Evolutionary conservation across 495 filamentous ascomycete species (phyloP).

Genomic region (Talaromyces proteolyticus): DNA sequence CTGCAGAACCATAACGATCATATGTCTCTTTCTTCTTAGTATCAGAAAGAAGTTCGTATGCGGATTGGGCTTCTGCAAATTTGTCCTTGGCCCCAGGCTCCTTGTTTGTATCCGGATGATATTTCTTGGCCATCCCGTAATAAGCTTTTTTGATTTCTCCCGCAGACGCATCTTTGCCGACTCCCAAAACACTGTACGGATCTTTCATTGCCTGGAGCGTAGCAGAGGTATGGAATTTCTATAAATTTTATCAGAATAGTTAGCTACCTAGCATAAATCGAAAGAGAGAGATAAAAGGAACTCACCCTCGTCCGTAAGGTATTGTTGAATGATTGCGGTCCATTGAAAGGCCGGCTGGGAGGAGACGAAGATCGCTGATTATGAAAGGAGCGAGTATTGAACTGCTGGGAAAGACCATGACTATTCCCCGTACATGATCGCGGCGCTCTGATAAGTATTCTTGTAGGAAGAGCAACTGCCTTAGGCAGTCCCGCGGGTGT

Average conservation of each 20-base stretch:
- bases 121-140: slow-evolving; percentile 97
- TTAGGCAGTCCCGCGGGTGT: slow-evolving; percentile 37
- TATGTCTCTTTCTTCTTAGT: slow-evolving; percentile 86
- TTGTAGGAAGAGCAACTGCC: slow-evolving; percentile 38
- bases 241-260: not conserved
- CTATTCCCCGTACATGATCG: not conserved
- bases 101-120: slow-evolving; percentile 96
- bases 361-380: not conserved
- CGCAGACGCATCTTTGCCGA: slow-evolving; percentile 70
- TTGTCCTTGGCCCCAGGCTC: slow-evolving; percentile 86
- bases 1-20: slow-evolving; percentile 83
- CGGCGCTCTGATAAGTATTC: slow-evolving; percentile 4
- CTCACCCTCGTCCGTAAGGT: not conserved
- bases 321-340: not conserved
- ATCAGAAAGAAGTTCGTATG: slow-evolving; percentile 90
- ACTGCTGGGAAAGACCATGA: not conserved
- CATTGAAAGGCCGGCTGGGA: slow-evolving; percentile 1
- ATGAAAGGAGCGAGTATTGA: slow-evolving; percentile 4
- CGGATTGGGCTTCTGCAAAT: slow-evolving; percentile 83
- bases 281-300: not conserved
- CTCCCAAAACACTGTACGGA: slow-evolving; percentile 83
- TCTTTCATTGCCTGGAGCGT: slow-evolving; percentile 59
- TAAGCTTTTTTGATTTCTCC: slow-evolving; percentile 97
- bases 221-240: slow-evolving; percentile 76
- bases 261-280: not conserved